phyloP scores from a whole-genome alignment of 176 grass and related monocot genomes.

The Zoysia japonica region DNA sequence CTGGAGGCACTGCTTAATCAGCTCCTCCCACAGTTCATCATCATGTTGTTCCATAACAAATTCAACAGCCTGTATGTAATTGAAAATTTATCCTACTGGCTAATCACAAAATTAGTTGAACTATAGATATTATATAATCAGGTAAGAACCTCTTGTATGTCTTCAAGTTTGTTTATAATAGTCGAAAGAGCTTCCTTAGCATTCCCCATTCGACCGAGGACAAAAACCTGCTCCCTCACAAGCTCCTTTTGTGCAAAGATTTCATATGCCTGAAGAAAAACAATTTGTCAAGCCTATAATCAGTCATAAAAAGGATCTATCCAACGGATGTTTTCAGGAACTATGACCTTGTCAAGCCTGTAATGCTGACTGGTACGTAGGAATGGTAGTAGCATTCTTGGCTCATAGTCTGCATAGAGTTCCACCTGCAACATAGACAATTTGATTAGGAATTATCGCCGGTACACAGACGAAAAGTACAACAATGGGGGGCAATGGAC shows the following conservation, averaged over 20 bases:
- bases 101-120: slow-evolving; percentile 15
- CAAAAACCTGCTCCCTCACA: slow-evolving; percentile 83
- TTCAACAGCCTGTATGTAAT: slow-evolving; percentile 81
- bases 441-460: slow-evolving; percentile 30
- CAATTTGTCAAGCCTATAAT: slow-evolving; percentile 4
- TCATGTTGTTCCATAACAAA: slow-evolving; percentile 93
- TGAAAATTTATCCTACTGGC: slow-evolving; percentile 27
- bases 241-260: slow-evolving; percentile 69
- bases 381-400: slow-evolving; percentile 82
- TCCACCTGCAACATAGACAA: slow-evolving; percentile 59
- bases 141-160: slow-evolving; percentile 77
- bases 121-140: slow-evolving; percentile 9
- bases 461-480: slow-evolving; percentile 18
- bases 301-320: slow-evolving; percentile 5
- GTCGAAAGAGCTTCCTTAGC: slow-evolving; percentile 90
- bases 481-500: slow-evolving; percentile 13
- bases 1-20: slow-evolving; percentile 83
- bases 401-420: slow-evolving; percentile 94
- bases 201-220: slow-evolving; percentile 97
- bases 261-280: slow-evolving; percentile 84
- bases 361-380: slow-evolving; percentile 94
- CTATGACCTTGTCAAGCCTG: slow-evolving; percentile 81
- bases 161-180: slow-evolving; percentile 92
- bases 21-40: slow-evolving; percentile 94
- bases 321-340: background rate